Evolutionary conservation across 192 early-diverging fungal species (phyloP).

Genomic region (Gryganskiella cystojenkinii): DNA sequence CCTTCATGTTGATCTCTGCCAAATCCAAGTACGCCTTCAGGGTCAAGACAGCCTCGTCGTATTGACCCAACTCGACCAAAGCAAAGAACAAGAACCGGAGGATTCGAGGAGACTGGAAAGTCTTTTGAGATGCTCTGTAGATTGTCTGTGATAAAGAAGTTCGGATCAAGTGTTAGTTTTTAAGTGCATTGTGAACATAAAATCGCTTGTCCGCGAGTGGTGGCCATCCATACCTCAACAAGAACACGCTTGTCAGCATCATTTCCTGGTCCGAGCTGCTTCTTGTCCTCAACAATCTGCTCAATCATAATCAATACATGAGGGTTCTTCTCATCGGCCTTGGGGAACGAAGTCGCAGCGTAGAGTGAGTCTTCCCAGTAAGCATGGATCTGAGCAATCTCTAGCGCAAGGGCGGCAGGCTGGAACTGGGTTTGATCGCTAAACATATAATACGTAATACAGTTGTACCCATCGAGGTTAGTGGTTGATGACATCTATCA

Average conservation of each 20-base stretch:
- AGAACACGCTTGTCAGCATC: constrained; percentile 66
- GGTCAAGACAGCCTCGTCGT: constrained; percentile 76
- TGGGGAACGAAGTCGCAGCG: constrained; percentile 66
- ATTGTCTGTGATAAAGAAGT: constrained; percentile 45
- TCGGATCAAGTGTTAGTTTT: neutral
- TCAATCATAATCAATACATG: constrained; percentile 71
- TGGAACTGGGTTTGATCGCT: constrained; percentile 40
- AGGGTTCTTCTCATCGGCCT: constrained; percentile 66
- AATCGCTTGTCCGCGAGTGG: too few species aligned
- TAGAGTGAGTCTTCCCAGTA: constrained; percentile 71
- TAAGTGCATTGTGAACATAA: too few species aligned
- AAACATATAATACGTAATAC: constrained; percentile 4
- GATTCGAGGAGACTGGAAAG: constrained; percentile 76
- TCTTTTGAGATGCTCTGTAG: constrained; percentile 67
- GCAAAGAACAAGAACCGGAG: constrained; percentile 69
- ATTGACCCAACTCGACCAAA: constrained; percentile 71
- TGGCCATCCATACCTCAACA: constrained; percentile 55
- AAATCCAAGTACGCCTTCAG: constrained; percentile 68
- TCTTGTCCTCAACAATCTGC: constrained; percentile 67
- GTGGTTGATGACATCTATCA: neutral
- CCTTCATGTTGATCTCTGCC: constrained; percentile 52
- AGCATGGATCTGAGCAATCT: constrained; percentile 64
- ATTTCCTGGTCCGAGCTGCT: constrained; percentile 59
- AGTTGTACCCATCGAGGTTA: neutral
- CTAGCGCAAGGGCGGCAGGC: constrained; percentile 55